phyloP scores from a whole-genome alignment of 139 green algal genomes.

The Picochlorum sp. region DNA sequence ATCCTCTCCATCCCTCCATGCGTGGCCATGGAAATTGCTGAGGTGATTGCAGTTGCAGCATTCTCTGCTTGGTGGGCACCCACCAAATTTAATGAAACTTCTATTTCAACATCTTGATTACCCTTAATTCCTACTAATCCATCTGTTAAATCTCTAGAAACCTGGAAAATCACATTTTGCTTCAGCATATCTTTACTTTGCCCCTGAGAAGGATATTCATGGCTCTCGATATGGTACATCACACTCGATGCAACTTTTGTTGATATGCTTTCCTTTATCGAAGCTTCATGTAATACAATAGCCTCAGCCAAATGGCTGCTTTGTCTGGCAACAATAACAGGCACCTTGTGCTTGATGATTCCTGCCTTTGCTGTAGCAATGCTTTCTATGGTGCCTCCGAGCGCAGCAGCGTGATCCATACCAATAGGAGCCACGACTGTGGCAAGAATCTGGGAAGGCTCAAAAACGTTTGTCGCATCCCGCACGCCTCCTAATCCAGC shows the following conservation, averaged over 20 bases:
- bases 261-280: not conserved
- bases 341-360: conserved; percentile 50
- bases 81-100: conserved; percentile 32
- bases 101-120: not conserved
- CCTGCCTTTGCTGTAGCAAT: conserved; percentile 72
- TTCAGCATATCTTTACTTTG: not conserved
- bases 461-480: conserved; percentile 80
- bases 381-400: conserved; percentile 48
- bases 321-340: conserved; percentile 55
- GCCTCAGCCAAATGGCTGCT: conserved; percentile 20
- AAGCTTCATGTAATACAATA: conserved; percentile 21
- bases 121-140: not conserved
- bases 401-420: conserved; percentile 53
- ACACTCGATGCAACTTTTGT: not conserved
- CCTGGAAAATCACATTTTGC: not conserved
- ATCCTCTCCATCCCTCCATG: conserved; percentile 14
- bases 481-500: conserved; percentile 62
- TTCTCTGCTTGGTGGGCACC: conserved; percentile 60
- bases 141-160: not conserved
- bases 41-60: conserved; percentile 42
- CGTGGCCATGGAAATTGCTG: conserved; percentile 14
- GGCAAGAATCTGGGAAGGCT: conserved; percentile 10
- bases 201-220: not conserved
- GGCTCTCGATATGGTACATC: not conserved
- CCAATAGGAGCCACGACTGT: conserved; percentile 35